phyloP scores from a whole-genome alignment of 768 basidiomycete genomes.

The Suillus weaverae region DNA sequence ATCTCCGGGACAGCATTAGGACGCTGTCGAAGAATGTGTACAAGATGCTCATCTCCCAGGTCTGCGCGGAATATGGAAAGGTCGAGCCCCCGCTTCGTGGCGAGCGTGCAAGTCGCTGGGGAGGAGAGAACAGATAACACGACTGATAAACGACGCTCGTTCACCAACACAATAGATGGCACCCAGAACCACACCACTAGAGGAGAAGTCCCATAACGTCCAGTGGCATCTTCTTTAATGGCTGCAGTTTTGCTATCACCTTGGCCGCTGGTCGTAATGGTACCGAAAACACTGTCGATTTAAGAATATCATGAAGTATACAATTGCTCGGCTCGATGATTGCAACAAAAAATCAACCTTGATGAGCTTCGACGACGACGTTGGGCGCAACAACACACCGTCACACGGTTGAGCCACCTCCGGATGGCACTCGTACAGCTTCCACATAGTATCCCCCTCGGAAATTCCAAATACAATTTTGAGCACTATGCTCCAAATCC shows the following conservation, averaged over 20 bases:
- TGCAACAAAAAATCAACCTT: no score
- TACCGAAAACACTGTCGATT: constrained; percentile 16
- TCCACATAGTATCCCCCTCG: no score
- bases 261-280: constrained; percentile 16
- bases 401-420: no score
- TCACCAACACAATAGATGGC: constrained; percentile 11
- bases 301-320: no score
- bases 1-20: constrained; percentile 12
- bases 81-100: not conserved
- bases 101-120: constrained; percentile 10
- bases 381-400: no score
- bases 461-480: no score
- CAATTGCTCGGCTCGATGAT: no score
- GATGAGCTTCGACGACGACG: no score
- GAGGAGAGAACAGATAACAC: constrained; percentile 18
- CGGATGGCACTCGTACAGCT: no score
- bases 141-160: constrained; percentile 15
- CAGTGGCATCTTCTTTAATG: constrained; percentile 16
- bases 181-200: constrained; percentile 24
- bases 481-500: no score
- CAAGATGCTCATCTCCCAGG: no score
- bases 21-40: not conserved
- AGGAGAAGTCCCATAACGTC: constrained; percentile 17
- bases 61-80: no score
- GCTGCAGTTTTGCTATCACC: constrained; percentile 17